Percentiles rank a stretch among this genome's conserved stretches.
Evolutionary conservation across 2,329 filamentous ascomycete genomes (phyloP).

Genomic region (Colletotrichum navitas): DNA sequence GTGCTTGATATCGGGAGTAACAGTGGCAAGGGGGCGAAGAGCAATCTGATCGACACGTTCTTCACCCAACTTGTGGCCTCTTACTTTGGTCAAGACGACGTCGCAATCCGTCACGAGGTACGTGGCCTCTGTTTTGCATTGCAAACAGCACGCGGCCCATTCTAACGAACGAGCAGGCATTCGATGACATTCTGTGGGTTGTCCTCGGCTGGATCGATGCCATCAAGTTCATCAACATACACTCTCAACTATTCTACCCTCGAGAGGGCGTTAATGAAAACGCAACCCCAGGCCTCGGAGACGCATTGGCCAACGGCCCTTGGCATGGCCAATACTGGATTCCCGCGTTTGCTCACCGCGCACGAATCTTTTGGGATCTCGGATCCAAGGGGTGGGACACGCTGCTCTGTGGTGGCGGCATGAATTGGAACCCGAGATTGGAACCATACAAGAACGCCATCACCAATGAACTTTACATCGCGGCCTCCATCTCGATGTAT

Average conservation of each 20-base stretch:
- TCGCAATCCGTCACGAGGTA: slow-evolving; percentile 74
- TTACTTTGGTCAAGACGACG: slow-evolving; percentile 88
- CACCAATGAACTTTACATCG: slow-evolving; percentile 90
- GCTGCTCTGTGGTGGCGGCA: slow-evolving; percentile 84
- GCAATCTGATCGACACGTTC: slow-evolving; percentile 86
- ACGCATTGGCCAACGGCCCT: slow-evolving; percentile 56
- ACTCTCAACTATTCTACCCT: slow-evolving; percentile 73
- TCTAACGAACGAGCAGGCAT: slow-evolving; percentile 69
- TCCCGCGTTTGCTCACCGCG: slow-evolving; percentile 83
- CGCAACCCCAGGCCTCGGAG: slow-evolving; percentile 43
- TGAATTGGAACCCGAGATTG: slow-evolving; percentile 88
- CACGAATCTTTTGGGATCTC: slow-evolving; percentile 87
- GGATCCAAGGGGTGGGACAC: slow-evolving; percentile 85
- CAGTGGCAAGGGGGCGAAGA: slow-evolving; percentile 65
- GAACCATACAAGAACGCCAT: slow-evolving; percentile 95
- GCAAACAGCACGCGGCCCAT: neutral
- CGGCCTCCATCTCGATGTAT: slow-evolving; percentile 90
- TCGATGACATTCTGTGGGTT: slow-evolving; percentile 96
- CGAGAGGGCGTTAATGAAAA: slow-evolving; percentile 44
- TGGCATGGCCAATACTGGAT: slow-evolving; percentile 87
- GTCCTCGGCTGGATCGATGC: slow-evolving; percentile 91
- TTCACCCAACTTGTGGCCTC: slow-evolving; percentile 82
- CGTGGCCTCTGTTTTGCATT: neutral
- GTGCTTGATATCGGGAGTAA: slow-evolving; percentile 51
- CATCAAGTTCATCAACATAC: slow-evolving; percentile 80